Percentiles rank a stretch among this genome's conserved stretches.
phyloP scores from a whole-genome alignment of 345 rosid species.

The Triadica sebifera region DNA sequence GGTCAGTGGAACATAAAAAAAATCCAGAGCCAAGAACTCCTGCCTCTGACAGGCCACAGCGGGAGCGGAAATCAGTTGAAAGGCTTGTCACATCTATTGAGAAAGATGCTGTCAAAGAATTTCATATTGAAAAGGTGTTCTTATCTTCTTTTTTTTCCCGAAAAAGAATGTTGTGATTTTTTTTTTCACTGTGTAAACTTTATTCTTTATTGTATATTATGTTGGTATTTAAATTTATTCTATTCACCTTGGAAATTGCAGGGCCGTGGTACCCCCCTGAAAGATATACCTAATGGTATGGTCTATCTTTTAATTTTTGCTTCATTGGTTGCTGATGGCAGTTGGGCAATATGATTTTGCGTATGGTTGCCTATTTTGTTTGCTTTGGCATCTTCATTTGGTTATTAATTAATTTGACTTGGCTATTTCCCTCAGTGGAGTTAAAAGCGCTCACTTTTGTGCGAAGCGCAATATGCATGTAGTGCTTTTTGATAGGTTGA shows the following conservation, averaged over 20 bases:
- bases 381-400: not conserved
- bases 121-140: constrained; percentile 72
- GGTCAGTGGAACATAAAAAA: constrained; percentile 40
- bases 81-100: constrained; percentile 84
- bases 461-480: no score
- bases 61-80: constrained; percentile 94
- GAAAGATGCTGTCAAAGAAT: constrained; percentile 62
- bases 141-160: not conserved
- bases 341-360: not conserved
- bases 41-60: constrained; percentile 74
- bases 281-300: constrained; percentile 93
- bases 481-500: no score
- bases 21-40: constrained; percentile 63
- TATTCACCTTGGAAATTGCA: constrained; percentile 43
- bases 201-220: not conserved
- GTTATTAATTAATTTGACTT: not conserved
- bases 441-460: no score
- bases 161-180: not conserved
- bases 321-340: not conserved
- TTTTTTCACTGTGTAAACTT: not conserved
- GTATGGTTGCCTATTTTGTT: not conserved
- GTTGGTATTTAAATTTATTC: constrained; percentile 12
- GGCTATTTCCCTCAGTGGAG: not conserved
- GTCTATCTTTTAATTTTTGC: constrained; percentile 4
- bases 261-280: constrained; percentile 85